Evolutionary conservation across 2,329 filamentous ascomycete genomes (phyloP).

Genomic region (Cercospora canescens): DNA sequence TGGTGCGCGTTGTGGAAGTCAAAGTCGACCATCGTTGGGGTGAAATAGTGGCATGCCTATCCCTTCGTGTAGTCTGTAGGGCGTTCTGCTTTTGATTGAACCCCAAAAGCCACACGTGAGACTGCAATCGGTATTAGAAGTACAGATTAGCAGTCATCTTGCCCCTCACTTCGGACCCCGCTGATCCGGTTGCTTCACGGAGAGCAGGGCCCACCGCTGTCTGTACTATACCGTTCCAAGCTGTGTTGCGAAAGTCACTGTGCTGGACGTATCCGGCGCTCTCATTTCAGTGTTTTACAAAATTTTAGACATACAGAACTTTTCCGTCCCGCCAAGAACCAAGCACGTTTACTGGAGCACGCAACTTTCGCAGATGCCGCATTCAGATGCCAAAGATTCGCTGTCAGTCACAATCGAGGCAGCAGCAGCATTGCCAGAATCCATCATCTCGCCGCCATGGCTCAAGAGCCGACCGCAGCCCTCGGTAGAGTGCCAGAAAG

Average conservation of each 20-base stretch:
- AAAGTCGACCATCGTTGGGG: neutral
- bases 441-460: neutral
- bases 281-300: neutral
- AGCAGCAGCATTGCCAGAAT: neutral
- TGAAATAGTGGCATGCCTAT: neutral
- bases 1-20: neutral
- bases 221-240: neutral
- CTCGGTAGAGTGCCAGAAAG: slow-evolving; percentile 2
- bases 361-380: neutral
- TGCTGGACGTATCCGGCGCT: neutral
- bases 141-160: neutral
- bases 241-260: neutral
- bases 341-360: neutral
- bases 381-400: neutral
- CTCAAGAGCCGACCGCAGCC: neutral
- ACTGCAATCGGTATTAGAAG: neutral
- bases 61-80: neutral
- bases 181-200: neutral
- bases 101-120: neutral
- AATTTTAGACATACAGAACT: neutral
- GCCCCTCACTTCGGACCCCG: neutral
- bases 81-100: neutral
- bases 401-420: neutral
- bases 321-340: neutral
- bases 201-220: neutral